Evolutionary conservation across 31 red algal genomes (phyloP), one percentile per base, ranked within the genome.

Genomic region (Porphyra umbilicalis): DNA sequence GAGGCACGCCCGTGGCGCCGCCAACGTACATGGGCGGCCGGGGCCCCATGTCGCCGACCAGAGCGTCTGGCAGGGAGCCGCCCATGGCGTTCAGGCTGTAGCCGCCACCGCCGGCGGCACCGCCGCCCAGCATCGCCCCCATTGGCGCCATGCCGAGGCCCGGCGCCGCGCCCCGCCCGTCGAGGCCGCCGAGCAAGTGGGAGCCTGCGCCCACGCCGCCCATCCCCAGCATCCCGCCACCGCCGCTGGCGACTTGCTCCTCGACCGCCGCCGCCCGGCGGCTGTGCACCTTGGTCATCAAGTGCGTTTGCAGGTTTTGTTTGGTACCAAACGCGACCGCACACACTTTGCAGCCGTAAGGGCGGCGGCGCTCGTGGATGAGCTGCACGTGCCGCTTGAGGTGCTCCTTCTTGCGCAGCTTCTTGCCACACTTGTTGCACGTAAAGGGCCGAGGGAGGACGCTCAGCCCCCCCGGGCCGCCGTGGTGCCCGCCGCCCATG

Each of bases 281-380:
- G 16, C 44, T 35, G 80, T 94, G 92, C 81, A 90, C 90, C 80
- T 82, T 80, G 33, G 92, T 94, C 39, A 81, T 81, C 32, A 94
- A 77, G 79, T 94, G 92, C 39, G 87, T 85, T 77, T 90, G 92
- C 77, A 87, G 79, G 78, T 94, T 94, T 78, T 94, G 92, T 78
- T 94, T 94, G 34, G 92, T 94, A 35, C 92, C 92, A 84, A 94
- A 94, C n/a, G 39, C 67, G 32, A 42, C 38, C n/a, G 74, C 85
- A 74, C 85, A 87, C 6, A n/a, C 32, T 36, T 25, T 34, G 34
- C 85, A 87, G 11, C 71, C 85, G 39, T 87, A 79, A 13, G 85
- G 85, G 11, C 81, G 39, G 14, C 32, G 30, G 67, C 46, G 35
- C n/a, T 83, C n/a, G 46, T 83, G 81, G 20, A 83, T 75, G 40